phyloP scores from a whole-genome alignment of 805 yeast genomes.

The Nematodospora valgi region DNA sequence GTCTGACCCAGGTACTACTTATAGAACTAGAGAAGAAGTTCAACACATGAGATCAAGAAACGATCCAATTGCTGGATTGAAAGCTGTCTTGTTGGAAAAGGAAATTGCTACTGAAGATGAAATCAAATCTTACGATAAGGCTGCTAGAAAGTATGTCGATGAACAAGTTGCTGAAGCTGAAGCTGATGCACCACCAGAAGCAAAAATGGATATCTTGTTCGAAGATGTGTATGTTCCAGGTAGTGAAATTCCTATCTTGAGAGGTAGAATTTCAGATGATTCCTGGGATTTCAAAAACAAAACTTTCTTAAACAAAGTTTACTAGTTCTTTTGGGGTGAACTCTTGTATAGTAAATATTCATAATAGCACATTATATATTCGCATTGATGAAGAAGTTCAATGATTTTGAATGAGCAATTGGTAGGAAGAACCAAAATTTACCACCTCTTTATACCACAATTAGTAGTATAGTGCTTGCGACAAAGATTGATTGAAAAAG shows the following conservation, averaged over 20 bases:
- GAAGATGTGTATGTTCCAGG: constrained; percentile 97
- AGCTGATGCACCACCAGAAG: constrained; percentile 92
- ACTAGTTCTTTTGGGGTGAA: constrained; percentile 19
- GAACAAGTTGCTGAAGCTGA: constrained; percentile 94
- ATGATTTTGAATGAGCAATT: not conserved
- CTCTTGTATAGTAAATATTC: not conserved
- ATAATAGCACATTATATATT: too few species aligned
- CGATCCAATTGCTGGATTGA: constrained; percentile 96
- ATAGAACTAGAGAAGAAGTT: constrained; percentile 99
- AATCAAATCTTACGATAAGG: constrained; percentile 91
- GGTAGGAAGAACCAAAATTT: too few species aligned
- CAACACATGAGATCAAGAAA: constrained; percentile 98
- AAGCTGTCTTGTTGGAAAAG: constrained; percentile 77
- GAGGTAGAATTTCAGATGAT: constrained; percentile 97
- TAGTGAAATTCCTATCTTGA: constrained; percentile 82
- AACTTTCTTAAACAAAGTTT: constrained; percentile 44
- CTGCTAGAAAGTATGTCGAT: constrained; percentile 92
- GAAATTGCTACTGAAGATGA: constrained; percentile 91
- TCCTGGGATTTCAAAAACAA: constrained; percentile 75
- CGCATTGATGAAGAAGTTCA: not conserved
- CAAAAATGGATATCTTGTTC: constrained; percentile 88
- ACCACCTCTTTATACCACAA: too few species aligned
- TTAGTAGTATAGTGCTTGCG: not conserved
- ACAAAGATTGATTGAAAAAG: not conserved
- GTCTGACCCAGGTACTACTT: constrained; percentile 99